Conservation (phyloP, 2,329 filamentous ascomycete species). For the Boeremia lycopersici region DNA sequence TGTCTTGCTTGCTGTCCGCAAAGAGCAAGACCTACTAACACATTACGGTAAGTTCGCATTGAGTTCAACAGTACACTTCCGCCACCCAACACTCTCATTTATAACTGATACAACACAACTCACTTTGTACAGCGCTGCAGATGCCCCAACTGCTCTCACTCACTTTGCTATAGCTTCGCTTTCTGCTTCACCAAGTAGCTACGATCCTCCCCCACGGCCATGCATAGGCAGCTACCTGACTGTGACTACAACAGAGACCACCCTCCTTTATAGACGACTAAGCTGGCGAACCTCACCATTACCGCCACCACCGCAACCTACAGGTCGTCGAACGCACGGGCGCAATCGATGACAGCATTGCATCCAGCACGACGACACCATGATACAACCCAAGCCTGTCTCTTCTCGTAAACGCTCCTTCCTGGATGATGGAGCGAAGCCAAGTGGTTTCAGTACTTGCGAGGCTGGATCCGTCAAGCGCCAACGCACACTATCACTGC, state of each 20-base stretch:
- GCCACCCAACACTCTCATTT: background rate
- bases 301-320: background rate
- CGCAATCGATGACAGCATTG: background rate
- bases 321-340: background rate
- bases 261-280: background rate
- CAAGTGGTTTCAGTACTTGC: background rate
- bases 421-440: background rate
- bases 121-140: background rate
- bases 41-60: background rate
- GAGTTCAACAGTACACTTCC: background rate
- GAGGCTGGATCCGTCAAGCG: background rate
- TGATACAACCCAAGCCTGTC: constrained; percentile 8
- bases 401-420: constrained; percentile 14
- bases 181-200: background rate
- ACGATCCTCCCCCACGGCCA: background rate
- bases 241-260: background rate
- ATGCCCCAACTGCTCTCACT: constrained; percentile 3
- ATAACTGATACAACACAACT: background rate
- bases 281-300: background rate
- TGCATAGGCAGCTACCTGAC: background rate
- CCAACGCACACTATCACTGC: background rate
- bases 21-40: constrained; percentile 8
- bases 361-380: background rate
- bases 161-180: constrained; percentile 1
- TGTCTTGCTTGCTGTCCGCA: constrained; percentile 8